Evolutionary conservation across 148 eudicot genomes (phyloP).

Genomic region (Camellia granthamiana): DNA sequence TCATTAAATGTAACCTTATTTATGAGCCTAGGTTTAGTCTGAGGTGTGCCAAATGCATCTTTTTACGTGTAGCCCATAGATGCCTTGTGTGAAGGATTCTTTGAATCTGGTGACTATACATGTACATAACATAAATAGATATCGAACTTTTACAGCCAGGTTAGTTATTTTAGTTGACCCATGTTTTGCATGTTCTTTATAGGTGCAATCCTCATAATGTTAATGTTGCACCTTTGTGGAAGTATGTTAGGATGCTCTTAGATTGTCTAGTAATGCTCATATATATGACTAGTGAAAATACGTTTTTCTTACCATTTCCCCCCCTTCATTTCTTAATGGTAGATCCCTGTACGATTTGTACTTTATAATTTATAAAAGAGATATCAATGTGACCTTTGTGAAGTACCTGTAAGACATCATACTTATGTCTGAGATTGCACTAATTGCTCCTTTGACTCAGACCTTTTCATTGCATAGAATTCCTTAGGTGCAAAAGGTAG

Average conservation of each 20-base stretch:
- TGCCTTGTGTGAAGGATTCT: not conserved
- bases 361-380: not conserved
- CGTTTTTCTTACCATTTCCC: not conserved
- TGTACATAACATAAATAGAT: not conserved
- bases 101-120: not conserved
- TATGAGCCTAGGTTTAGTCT: not conserved
- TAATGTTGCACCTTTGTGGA: not conserved
- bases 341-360: not conserved
- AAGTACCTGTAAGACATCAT: not conserved
- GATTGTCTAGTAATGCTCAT: not conserved
- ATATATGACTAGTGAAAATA: not conserved
- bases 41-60: not conserved
- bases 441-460: not conserved
- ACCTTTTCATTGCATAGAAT: not conserved
- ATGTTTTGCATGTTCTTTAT: not conserved
- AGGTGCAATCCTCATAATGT: not conserved
- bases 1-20: not conserved
- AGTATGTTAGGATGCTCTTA: not conserved
- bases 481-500: not conserved
- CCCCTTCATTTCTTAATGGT: not conserved
- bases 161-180: not conserved
- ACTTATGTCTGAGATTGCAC: not conserved
- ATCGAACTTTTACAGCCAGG: not conserved
- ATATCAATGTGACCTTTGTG: not conserved
- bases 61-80: not conserved